Evolutionary conservation across 371 early-diverging fungal genomes (phyloP).

Genomic region (Mucor irregularis): DNA sequence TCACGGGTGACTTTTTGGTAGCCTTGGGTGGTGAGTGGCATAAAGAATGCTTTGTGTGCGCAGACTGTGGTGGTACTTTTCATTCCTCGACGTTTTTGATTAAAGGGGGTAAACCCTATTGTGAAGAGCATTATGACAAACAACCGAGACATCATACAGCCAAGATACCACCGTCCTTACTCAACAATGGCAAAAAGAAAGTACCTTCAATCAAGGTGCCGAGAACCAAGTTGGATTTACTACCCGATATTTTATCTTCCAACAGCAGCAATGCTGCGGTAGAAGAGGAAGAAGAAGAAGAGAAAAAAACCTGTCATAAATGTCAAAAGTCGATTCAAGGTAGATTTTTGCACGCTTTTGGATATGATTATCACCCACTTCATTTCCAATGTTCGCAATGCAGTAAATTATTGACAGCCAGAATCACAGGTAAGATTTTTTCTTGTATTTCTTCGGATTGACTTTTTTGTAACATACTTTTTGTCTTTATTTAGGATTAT

Average conservation of each 20-base stretch:
- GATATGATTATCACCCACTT: conserved; percentile 50
- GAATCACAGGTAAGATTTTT: conserved; percentile 21
- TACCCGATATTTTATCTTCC: too few species aligned
- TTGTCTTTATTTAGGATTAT: too few species aligned
- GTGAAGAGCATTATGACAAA: conserved; percentile 60
- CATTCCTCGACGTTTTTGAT: conserved; percentile 49
- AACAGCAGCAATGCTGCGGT: neutral
- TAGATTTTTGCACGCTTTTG: conserved; percentile 47
- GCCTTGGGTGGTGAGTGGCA: conserved; percentile 73
- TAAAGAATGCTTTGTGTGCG: conserved; percentile 72
- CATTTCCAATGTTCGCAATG: conserved; percentile 59
- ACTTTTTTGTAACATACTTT: too few species aligned
- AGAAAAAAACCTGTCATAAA: conserved; percentile 32
- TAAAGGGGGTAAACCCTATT: conserved; percentile 59
- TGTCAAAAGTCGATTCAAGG: conserved; percentile 50
- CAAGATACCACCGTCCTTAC: neutral
- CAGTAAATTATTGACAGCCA: conserved; percentile 34
- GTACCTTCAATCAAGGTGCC: neutral
- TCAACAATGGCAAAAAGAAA: neutral
- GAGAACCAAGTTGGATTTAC: too few species aligned
- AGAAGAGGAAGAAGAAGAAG: neutral
- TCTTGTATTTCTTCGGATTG: too few species aligned
- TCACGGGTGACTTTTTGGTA: conserved; percentile 58
- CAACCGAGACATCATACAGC: neutral
- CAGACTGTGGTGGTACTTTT: conserved; percentile 58